A percentile compares a stretch with the other conserved stretches of the same genome.
These are phyloP conservation scores for Fagopyrum tataricum DNA, from an alignment of 148 eudicot species.

Conservation along the genomic window DNA sequence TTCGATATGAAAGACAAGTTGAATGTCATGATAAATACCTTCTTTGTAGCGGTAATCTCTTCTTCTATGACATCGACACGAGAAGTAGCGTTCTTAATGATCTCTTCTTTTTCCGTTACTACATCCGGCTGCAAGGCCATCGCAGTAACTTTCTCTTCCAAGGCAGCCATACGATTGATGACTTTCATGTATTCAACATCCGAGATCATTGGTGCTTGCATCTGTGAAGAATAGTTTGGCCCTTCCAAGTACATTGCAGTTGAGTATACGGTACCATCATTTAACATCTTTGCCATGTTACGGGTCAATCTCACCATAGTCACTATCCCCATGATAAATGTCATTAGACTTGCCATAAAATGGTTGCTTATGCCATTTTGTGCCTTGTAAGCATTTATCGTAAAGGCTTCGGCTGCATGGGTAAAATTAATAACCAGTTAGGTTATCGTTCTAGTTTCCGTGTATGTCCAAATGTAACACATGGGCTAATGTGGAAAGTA, in stretches of 20 bases:
- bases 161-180: slow-evolving; percentile 46
- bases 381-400: slow-evolving; percentile 20
- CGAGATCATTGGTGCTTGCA: slow-evolving; percentile 31
- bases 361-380: slow-evolving; percentile 43
- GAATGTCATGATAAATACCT: slow-evolving; percentile 17
- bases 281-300: slow-evolving; percentile 34
- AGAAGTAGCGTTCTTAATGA: slow-evolving; percentile 32
- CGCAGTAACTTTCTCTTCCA: slow-evolving; percentile 40
- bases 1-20: not conserved
- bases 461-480: too few relatives aligned
- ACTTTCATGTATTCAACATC: slow-evolving; percentile 38
- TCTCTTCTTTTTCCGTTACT: slow-evolving; percentile 38
- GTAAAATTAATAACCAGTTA: too few relatives aligned
- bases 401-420: slow-evolving; percentile 23
- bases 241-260: slow-evolving; percentile 30
- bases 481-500: too few relatives aligned
- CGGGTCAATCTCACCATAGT: slow-evolving; percentile 41
- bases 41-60: slow-evolving; percentile 40
- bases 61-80: slow-evolving; percentile 42
- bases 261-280: slow-evolving; percentile 32
- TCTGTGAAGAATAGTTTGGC: slow-evolving; percentile 14
- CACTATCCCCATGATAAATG: slow-evolving; percentile 43
- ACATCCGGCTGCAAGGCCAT: slow-evolving; percentile 41
- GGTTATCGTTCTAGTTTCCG: too few relatives aligned
- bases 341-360: slow-evolving; percentile 36